A percentile compares a stretch with the other conserved stretches of the same genome.
phyloP scores from a whole-genome alignment of 768 basidiomycete species.

The Leccinellum luteum region DNA sequence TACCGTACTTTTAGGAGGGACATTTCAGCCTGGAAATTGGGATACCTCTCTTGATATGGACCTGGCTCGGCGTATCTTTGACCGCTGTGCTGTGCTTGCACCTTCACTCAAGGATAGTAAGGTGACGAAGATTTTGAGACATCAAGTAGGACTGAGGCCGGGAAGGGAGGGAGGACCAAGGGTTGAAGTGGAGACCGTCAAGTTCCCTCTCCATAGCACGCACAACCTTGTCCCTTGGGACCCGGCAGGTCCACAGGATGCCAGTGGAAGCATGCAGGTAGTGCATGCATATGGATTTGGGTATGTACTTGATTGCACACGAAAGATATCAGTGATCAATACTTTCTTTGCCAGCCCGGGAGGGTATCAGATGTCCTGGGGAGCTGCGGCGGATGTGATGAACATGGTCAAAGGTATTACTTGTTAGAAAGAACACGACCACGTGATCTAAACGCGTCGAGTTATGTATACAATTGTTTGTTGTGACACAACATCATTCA shows the following conservation, averaged over 20 bases:
- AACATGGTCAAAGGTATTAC: slow-evolving; percentile 17
- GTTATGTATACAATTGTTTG: slow-evolving; percentile 29
- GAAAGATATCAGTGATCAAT: slow-evolving; percentile 5
- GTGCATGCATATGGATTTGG: slow-evolving; percentile 65
- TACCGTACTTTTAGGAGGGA: slow-evolving; percentile 56
- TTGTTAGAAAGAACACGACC: slow-evolving; percentile 21
- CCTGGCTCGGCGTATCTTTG: slow-evolving; percentile 44
- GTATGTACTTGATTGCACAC: slow-evolving; percentile 25
- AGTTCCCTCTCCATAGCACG: slow-evolving; percentile 31
- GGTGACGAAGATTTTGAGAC: slow-evolving; percentile 43
- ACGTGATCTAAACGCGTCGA: slow-evolving; percentile 33
- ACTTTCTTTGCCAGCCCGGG: slow-evolving; percentile 24
- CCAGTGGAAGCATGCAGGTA: slow-evolving; percentile 32
- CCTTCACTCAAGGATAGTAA: slow-evolving; percentile 34
- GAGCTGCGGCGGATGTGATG: slow-evolving; percentile 40
- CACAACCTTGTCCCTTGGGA: slow-evolving; percentile 19
- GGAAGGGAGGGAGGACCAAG: slow-evolving; percentile 54
- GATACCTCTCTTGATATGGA: slow-evolving; percentile 46
- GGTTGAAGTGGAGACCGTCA: slow-evolving; percentile 47
- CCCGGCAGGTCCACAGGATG: slow-evolving; percentile 17
- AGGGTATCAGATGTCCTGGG: slow-evolving; percentile 44
- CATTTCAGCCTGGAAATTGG: slow-evolving; percentile 48
- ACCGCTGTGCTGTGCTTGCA: slow-evolving; percentile 40
- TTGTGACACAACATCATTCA: slow-evolving; percentile 7
- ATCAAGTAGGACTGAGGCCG: slow-evolving; percentile 61